These are phyloP conservation scores for Cyclanthera cordifolia DNA, from an alignment of 306 rosid genomes.

Conservation along the genomic window DNA sequence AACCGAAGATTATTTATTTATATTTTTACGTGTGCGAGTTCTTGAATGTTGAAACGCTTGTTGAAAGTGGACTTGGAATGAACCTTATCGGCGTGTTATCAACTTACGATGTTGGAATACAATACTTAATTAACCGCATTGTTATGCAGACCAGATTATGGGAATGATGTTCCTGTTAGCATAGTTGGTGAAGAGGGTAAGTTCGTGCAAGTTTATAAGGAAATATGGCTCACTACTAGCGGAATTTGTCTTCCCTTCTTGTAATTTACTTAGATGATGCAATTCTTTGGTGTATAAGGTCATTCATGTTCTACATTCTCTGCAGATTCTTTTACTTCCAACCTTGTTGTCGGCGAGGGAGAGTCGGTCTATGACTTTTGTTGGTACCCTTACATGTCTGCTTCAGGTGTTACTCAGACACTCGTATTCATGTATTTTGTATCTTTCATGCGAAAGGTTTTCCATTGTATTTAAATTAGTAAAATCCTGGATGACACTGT, in stretches of 20 bases:
- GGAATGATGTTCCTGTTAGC: slow-evolving; percentile 16
- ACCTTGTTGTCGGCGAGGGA: slow-evolving; percentile 57
- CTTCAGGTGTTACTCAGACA: slow-evolving; percentile 48
- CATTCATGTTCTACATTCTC: not conserved
- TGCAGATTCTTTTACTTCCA: slow-evolving; percentile 70
- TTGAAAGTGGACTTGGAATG: not conserved
- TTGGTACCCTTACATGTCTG: slow-evolving; percentile 98
- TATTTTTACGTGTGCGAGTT: not conserved
- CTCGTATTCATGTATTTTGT: not conserved
- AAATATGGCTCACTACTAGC: not conserved
- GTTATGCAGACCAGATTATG: slow-evolving; percentile 41
- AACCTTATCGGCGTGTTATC: not conserved
- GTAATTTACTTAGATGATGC: not conserved
- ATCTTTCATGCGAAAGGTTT: not conserved
- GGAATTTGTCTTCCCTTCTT: not conserved
- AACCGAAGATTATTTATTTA: not conserved
- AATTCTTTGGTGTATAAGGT: not conserved
- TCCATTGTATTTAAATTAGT: not conserved
- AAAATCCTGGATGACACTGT: not conserved
- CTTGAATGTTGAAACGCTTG: not conserved
- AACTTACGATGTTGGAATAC: not conserved
- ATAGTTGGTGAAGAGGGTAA: slow-evolving; percentile 39
- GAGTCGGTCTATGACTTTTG: slow-evolving; percentile 85
- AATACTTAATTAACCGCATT: not conserved
- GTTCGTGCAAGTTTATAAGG: not conserved